These are phyloP conservation scores for Venturiaceae sp. DNA, from an alignment of 2,329 filamentous ascomycete genomes.

Conservation along the genomic window DNA sequence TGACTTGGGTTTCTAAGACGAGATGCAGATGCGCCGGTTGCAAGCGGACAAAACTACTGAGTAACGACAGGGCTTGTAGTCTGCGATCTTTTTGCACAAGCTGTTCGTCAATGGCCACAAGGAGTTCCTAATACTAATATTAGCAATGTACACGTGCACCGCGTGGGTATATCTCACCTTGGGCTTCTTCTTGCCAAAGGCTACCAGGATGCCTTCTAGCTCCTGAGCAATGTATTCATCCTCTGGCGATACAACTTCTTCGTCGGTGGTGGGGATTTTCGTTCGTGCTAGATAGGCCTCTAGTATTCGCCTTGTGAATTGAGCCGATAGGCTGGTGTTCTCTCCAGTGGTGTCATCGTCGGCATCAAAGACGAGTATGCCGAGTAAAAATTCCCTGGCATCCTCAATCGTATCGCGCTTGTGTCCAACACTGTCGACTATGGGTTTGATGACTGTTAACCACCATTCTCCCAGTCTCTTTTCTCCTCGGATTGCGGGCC, in stretches of 20 bases:
- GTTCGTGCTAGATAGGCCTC: conserved; percentile 33
- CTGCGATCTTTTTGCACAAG: conserved; percentile 57
- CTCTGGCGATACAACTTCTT: conserved; percentile 29
- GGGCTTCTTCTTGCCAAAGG: conserved; percentile 58
- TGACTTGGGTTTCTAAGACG: conserved; percentile 61
- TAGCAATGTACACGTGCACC: conserved; percentile 5
- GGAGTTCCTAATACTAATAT: conserved; percentile 43
- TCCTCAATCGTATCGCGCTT: conserved; percentile 57
- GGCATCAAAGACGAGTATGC: conserved; percentile 54
- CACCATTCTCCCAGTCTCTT: conserved; percentile 63
- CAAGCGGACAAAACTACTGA: conserved; percentile 63
- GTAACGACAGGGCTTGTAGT: conserved; percentile 52
- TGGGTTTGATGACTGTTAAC: conserved; percentile 50
- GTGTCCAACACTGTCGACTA: conserved; percentile 46
- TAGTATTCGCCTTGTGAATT: conserved; percentile 45
- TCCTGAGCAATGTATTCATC: conserved; percentile 39
- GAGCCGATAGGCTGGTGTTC: conserved; percentile 31
- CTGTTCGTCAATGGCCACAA: conserved; percentile 54
- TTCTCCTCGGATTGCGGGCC: conserved; percentile 53
- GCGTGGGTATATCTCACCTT: conserved; percentile 31
- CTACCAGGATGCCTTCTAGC: conserved; percentile 42
- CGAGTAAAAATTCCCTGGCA: conserved; percentile 53
- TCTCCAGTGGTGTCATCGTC: conserved; percentile 42
- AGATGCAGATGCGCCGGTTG: conserved; percentile 73
- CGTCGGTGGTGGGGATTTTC: conserved; percentile 23